These are phyloP conservation scores for Alternaria postmessia DNA, from an alignment of 2,329 filamentous ascomycete genomes.

Conservation along the genomic window DNA sequence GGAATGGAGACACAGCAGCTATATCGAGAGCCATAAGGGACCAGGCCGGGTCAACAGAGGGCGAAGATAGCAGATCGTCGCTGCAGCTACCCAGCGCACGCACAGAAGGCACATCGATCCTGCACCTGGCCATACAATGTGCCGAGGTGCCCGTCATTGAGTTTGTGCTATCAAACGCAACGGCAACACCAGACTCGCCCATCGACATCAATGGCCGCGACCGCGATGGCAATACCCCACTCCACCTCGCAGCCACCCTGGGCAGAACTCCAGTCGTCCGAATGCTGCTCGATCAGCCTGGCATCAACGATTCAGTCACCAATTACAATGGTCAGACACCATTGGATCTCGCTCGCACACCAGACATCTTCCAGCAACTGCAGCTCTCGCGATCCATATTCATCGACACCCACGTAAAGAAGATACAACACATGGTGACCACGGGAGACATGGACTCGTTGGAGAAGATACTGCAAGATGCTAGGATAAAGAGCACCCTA, in stretches of 20 bases:
- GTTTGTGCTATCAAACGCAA: conserved; percentile 79
- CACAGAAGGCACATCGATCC: conserved; percentile 84
- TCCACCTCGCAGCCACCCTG: conserved; percentile 86
- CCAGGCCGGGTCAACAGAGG: conserved; percentile 55
- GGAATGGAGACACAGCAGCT: conserved; percentile 87
- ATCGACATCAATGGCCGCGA: conserved; percentile 90
- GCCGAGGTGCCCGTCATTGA: conserved; percentile 92
- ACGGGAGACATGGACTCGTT: conserved; percentile 78
- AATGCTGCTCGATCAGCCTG: conserved; percentile 80
- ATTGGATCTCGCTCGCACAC: conserved; percentile 86
- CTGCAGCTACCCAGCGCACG: conserved; percentile 49
- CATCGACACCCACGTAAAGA: conserved; percentile 82
- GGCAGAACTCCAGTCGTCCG: conserved; percentile 83
- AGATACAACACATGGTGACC: conserved; percentile 81
- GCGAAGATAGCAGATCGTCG: conserved; percentile 64
- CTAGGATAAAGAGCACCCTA: conserved; percentile 82
- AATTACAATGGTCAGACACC: conserved; percentile 87
- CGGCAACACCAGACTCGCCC: conserved; percentile 61
- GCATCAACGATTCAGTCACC: conserved; percentile 85
- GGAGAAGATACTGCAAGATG: conserved; percentile 82
- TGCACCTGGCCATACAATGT: conserved; percentile 95
- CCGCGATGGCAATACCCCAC: conserved; percentile 90
- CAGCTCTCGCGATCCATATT: conserved; percentile 91
- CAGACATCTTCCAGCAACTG: conserved; percentile 94
- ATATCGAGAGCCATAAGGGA: conserved; percentile 88